Evolutionary conservation across 148 eudicot genomes (phyloP).

Genomic region (Chenopodium formosanum): DNA sequence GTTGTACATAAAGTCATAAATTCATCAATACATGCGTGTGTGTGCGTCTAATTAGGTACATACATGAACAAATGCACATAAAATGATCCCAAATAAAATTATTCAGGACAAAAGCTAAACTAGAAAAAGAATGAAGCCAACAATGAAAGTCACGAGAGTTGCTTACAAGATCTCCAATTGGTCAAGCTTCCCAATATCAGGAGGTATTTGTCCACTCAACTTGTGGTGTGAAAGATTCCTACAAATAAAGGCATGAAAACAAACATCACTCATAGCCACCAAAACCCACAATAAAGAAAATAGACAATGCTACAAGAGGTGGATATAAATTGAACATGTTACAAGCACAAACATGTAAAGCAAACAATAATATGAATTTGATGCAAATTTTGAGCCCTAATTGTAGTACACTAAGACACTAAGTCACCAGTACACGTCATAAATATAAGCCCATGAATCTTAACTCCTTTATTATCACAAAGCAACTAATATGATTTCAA

Average conservation of each 20-base stretch:
- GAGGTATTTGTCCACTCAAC: conserved; percentile 81
- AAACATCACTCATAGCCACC: conserved; percentile 4
- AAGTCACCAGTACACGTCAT: not conserved
- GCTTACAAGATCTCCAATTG: conserved; percentile 81
- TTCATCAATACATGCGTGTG: not conserved
- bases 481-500: not conserved
- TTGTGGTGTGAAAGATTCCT: conserved; percentile 93
- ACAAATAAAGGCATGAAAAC: conserved; percentile 7
- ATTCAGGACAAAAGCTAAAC: conserved; percentile 3
- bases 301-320: not conserved
- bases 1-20: too few species aligned
- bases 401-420: too few species aligned
- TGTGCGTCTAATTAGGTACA: not conserved
- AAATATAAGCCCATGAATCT: not conserved
- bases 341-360: not conserved
- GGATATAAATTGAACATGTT: not conserved
- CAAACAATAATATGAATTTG: not conserved
- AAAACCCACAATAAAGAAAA: not conserved
- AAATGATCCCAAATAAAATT: not conserved
- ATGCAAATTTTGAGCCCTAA: not conserved
- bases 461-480: not conserved
- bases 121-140: not conserved
- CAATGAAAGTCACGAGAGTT: conserved; percentile 20
- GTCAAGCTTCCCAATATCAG: conserved; percentile 92
- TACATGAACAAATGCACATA: not conserved